Evolutionary conservation across 176 grass and related monocot species (phyloP), one percentile per base, ranked within the genome.

Genomic region (Pontederia paniculata): DNA sequence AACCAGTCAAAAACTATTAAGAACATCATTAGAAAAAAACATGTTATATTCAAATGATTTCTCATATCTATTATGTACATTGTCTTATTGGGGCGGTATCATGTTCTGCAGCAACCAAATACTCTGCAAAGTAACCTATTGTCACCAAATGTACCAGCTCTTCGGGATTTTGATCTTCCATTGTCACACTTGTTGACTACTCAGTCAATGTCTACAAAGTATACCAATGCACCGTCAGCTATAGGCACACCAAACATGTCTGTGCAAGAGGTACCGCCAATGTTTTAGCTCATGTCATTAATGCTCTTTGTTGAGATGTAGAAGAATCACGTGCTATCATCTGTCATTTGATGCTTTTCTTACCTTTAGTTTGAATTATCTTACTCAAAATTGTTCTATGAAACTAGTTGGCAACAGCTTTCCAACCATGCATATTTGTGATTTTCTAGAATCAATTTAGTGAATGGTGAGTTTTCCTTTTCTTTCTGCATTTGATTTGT

Each of bases 91-190:
- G 10, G 13, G 44, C 13, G 47, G 10, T 86, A 37, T 75, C 28
- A 37, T 37, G 28, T 69, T 53, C 14, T 61, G 54, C 87, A 93
- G 94, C 94, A 98, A 85, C 70, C 83, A 44, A 98, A 98, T 84
- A 68, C 86, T 16, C 78, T 84, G 52, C 74, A 75, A 57, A 84
- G 74, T 60, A 74, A 55, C 57, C 22, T 96, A 72, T 63, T 96
- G 70, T 82, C 85, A 49, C 77, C 84, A 73, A 84, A 77, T 60
- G 70, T 67, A 57, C 59, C 65, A 59, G 70, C 71, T 69, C 77
- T 89, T 74, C 93, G 76, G 11, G 94, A 91, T 65, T 88, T 93
- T 72, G 80, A 93, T 51, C 76, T 85, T 20, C 42, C 62, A 61
- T 77, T 98, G 54, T 72, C 77, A 10, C 80, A 83, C 44, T 82